phyloP scores from a whole-genome alignment of 345 rosid species.

The Brassica carinata region DNA sequence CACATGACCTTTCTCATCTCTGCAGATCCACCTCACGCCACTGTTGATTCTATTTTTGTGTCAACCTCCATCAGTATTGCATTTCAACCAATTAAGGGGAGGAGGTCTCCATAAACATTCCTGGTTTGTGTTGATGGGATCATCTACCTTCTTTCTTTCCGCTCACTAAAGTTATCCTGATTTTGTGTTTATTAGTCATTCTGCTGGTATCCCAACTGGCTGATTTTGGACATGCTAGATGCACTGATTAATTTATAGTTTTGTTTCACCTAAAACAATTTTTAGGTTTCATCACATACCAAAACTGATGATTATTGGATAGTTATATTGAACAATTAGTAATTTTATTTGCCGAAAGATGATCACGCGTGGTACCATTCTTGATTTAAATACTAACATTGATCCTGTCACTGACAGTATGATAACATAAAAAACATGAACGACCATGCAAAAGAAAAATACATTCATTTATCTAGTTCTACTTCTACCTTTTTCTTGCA shows the following conservation, averaged over 20 bases:
- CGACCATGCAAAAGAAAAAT: background rate
- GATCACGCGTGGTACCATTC: conserved; percentile 26
- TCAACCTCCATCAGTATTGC: no score
- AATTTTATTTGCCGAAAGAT: conserved; percentile 24
- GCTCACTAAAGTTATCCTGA: background rate
- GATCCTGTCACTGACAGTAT: background rate
- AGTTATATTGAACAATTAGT: background rate
- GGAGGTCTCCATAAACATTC: no score
- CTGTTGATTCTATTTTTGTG: no score
- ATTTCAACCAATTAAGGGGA: no score
- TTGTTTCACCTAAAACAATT: background rate
- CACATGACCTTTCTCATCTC: no score
- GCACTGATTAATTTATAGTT: background rate
- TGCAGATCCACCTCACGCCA: no score
- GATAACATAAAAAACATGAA: conserved; percentile 8
- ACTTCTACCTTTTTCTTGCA: background rate
- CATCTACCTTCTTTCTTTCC: no score
- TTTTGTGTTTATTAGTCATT: background rate
- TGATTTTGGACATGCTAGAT: conserved; percentile 14
- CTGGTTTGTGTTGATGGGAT: no score
- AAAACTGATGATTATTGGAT: conserved; percentile 4
- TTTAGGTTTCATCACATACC: conserved; percentile 17
- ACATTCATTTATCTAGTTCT: background rate
- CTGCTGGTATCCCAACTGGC: conserved; percentile 24
- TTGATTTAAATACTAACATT: conserved; percentile 10